Percentiles rank a stretch among this genome's conserved stretches.
Evolutionary conservation across 495 filamentous ascomycete genomes (phyloP).

Genomic region (Parathielavia hyrcaniae): DNA sequence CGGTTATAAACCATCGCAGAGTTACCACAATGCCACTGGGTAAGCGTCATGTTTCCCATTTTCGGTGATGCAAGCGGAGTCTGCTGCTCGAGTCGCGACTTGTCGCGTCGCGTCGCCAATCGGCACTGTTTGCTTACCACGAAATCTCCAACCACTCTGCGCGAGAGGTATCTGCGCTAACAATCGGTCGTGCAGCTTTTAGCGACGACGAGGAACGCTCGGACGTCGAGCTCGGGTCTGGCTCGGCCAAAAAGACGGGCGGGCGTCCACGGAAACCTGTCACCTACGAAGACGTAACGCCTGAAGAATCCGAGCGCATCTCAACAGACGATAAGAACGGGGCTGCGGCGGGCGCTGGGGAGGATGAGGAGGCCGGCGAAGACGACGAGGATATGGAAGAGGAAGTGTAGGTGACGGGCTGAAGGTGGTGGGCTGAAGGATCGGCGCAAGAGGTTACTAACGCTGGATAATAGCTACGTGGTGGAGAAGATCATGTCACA

Average conservation of each 20-base stretch:
- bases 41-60: neutral
- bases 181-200: neutral
- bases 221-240: conserved; percentile 10
- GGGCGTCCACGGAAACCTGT: conserved; percentile 23
- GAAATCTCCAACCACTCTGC: neutral
- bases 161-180: neutral
- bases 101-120: conserved; percentile 6
- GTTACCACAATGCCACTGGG: conserved; percentile 14
- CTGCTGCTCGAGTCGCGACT: neutral
- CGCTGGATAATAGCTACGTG: conserved; percentile 38
- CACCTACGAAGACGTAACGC: conserved; percentile 9
- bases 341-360: conserved; percentile 27
- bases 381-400: conserved; percentile 37
- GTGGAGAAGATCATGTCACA: conserved; percentile 55
- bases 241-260: conserved; percentile 17
- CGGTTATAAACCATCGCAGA: no score
- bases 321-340: conserved; percentile 32
- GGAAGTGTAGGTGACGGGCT: conserved; percentile 35
- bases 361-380: conserved; percentile 35
- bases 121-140: neutral
- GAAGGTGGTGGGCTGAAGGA: neutral
- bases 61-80: neutral
- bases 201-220: conserved; percentile 10
- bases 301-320: conserved; percentile 31
- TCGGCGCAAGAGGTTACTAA: conserved; percentile 3